Conservation (phyloP, 257 asterid species). For the Plantago major region DNA sequence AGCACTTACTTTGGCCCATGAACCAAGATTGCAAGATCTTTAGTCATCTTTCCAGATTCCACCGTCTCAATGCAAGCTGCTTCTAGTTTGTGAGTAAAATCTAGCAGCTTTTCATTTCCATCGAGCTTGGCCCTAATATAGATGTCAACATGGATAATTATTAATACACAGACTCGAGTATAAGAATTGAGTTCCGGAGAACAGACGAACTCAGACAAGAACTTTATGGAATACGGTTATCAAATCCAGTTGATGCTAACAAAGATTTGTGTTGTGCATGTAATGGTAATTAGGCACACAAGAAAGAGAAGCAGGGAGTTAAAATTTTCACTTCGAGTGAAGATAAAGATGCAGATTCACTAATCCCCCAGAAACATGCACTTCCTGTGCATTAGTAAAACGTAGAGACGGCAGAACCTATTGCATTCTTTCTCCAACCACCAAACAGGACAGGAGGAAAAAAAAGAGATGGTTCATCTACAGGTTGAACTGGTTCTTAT, state of each 20-base stretch:
- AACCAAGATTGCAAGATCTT: constrained; percentile 75
- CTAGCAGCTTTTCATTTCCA: constrained; percentile 55
- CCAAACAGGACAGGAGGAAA: background rate
- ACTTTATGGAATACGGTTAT: background rate
- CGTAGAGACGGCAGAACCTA: background rate
- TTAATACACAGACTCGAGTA: constrained; percentile 2
- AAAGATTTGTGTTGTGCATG: too few relatives aligned
- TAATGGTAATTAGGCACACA: too few relatives aligned
- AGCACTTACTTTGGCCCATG: constrained; percentile 82
- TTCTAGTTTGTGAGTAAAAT: constrained; percentile 71
- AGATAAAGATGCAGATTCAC: too few relatives aligned
- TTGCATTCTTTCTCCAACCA: background rate
- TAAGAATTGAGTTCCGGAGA: background rate
- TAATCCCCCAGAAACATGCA: too few relatives aligned
- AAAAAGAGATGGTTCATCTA: background rate
- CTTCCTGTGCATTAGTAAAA: too few relatives aligned
- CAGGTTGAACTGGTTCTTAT: background rate
- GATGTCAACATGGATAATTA: constrained; percentile 7
- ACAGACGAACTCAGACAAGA: constrained; percentile 7
- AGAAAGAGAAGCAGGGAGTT: too few relatives aligned
- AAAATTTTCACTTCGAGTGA: too few relatives aligned
- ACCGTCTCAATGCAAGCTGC: constrained; percentile 79
- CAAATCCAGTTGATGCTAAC: background rate
- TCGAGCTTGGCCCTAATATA: constrained; percentile 75
- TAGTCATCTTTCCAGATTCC: constrained; percentile 92